Evolutionary conservation across 441 rosid genomes (phyloP).

Genomic region (Omphalea diandra): DNA sequence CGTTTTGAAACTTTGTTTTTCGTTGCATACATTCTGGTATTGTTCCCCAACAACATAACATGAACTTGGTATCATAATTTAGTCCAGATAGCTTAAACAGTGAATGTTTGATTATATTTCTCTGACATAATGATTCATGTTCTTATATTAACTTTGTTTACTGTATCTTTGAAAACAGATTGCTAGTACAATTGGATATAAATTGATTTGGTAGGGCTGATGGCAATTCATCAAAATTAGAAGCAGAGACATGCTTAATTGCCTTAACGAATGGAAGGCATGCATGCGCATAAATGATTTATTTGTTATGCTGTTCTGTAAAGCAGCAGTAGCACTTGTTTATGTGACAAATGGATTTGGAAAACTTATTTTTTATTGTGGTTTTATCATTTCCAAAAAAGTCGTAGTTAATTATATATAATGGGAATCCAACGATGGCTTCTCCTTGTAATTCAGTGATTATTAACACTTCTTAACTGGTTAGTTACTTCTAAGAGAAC

Average conservation of each 20-base stretch:
- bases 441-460: neutral
- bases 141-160: neutral
- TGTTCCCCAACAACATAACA: too few relatives aligned
- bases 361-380: neutral
- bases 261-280: too few relatives aligned
- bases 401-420: neutral
- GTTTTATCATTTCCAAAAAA: neutral
- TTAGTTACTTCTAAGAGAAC: too few relatives aligned
- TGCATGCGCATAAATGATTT: too few relatives aligned
- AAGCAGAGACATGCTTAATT: slow-evolving; percentile 20
- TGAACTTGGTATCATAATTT: too few relatives aligned
- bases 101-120: too few relatives aligned
- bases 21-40: too few relatives aligned
- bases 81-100: too few relatives aligned
- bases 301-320: too few relatives aligned
- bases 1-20: too few relatives aligned
- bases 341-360: slow-evolving; percentile 2
- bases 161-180: slow-evolving; percentile 32
- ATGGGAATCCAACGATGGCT: neutral
- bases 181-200: slow-evolving; percentile 44
- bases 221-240: slow-evolving; percentile 3
- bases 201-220: slow-evolving; percentile 28
- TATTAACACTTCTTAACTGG: too few relatives aligned
- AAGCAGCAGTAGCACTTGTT: neutral
- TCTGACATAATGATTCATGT: too few relatives aligned